Evolutionary conservation across 768 basidiomycete species (phyloP).

Genomic region (Tulasnella sp.): DNA sequence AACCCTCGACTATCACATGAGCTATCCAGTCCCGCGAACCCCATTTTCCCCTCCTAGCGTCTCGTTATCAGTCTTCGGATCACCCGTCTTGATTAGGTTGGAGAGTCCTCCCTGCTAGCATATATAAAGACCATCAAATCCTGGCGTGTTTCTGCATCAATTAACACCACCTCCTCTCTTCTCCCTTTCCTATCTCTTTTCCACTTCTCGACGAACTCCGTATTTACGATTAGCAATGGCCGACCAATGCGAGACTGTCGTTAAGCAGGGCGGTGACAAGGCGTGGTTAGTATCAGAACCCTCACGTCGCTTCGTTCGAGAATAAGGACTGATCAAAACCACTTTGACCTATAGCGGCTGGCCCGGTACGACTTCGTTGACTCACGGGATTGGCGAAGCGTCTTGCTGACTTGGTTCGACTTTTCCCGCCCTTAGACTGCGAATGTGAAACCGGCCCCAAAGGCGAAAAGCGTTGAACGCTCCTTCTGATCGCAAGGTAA

Average conservation of each 20-base stretch:
- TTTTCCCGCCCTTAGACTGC: not conserved
- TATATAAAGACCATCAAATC: not conserved
- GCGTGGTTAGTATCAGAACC: not conserved
- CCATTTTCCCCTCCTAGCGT: not conserved
- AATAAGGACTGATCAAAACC: not conserved
- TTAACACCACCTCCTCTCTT: not conserved
- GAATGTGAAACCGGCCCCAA: not conserved
- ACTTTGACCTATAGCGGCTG: not conserved
- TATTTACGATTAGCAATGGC: slow-evolving; percentile 1
- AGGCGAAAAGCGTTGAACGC: not conserved
- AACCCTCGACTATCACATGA: slow-evolving; percentile 4
- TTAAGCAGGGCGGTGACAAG: not conserved
- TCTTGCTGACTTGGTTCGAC: not conserved
- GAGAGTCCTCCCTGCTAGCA: not conserved
- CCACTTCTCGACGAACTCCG: not conserved
- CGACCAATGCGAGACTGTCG: not conserved
- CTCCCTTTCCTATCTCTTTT: not conserved
- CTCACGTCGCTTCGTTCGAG: not conserved
- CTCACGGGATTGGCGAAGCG: not conserved
- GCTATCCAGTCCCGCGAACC: slow-evolving; percentile 2
- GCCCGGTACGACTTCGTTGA: not conserved
- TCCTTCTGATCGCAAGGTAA: not conserved
- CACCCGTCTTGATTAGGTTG: not conserved
- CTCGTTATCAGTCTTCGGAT: slow-evolving; percentile 18
- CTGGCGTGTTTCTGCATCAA: not conserved